These are phyloP conservation scores for Aspergillus ruber DNA, from an alignment of 2,329 filamentous ascomycete genomes.

Conservation along the genomic window DNA sequence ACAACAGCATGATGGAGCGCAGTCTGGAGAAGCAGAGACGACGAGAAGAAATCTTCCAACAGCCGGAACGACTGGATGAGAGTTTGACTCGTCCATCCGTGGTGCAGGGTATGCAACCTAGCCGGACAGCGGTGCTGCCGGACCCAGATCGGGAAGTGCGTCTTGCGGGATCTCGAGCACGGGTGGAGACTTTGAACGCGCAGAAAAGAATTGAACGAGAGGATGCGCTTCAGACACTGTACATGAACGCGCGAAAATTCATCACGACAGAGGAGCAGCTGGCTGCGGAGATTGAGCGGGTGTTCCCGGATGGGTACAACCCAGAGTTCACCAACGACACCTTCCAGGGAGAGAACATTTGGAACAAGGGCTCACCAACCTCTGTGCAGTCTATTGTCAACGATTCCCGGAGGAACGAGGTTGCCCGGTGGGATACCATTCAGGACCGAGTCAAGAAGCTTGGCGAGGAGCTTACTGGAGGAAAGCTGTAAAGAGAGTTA, in stretches of 20 bases:
- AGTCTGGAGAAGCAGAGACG: constrained; percentile 46
- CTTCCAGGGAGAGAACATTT: constrained; percentile 42
- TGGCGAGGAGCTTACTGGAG: constrained; percentile 61
- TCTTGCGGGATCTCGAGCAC: constrained; percentile 37
- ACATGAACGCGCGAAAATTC: constrained; percentile 80
- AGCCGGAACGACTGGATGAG: constrained; percentile 69
- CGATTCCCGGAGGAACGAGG: constrained; percentile 25
- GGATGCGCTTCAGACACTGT: constrained; percentile 75
- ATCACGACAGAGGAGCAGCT: constrained; percentile 78
- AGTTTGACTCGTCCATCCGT: constrained; percentile 66
- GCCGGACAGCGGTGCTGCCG: constrained; percentile 47
- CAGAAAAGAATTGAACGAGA: constrained; percentile 55
- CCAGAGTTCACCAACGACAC: constrained; percentile 38
- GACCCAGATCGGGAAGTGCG: constrained; percentile 59
- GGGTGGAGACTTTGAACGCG: constrained; percentile 39
- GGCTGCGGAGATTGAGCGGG: constrained; percentile 62
- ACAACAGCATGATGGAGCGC: constrained; percentile 29
- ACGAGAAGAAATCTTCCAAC: constrained; percentile 48
- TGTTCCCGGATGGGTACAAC: constrained; percentile 62
- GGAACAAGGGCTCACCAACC: constrained; percentile 45
- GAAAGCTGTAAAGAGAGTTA: constrained; percentile 45
- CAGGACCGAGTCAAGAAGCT: constrained; percentile 57
- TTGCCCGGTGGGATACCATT: constrained; percentile 37
- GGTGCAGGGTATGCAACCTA: constrained; percentile 44
- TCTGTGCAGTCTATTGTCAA: constrained; percentile 28